Evolutionary conservation across 768 basidiomycete species (phyloP).

Genomic region (Podaxis sp.): DNA sequence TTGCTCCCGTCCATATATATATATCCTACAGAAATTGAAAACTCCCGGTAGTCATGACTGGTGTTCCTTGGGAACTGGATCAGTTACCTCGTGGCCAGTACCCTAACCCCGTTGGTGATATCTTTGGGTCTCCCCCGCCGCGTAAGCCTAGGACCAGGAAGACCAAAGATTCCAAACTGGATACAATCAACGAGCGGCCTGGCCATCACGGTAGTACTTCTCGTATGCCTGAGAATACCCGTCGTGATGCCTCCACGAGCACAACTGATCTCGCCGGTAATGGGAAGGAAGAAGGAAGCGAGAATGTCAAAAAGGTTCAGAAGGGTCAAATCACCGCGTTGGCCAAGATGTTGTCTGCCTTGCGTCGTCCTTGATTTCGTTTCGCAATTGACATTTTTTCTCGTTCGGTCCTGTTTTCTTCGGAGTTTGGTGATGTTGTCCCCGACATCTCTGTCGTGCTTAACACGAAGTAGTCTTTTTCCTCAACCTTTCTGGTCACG

Average conservation of each 20-base stretch:
- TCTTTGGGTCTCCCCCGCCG: constrained; percentile 57
- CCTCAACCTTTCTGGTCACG: background rate
- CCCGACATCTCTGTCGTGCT: constrained; percentile 12
- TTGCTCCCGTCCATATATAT: constrained; percentile 18
- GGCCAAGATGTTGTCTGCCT: constrained; percentile 88
- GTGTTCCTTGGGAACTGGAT: constrained; percentile 74
- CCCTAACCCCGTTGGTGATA: constrained; percentile 59
- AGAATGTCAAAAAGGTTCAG: constrained; percentile 66
- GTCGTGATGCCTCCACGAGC: constrained; percentile 70
- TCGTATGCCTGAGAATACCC: constrained; percentile 47
- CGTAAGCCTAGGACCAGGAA: constrained; percentile 71
- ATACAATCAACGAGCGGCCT: constrained; percentile 76
- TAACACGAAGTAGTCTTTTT: constrained; percentile 15
- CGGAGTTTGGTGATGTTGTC: constrained; percentile 15
- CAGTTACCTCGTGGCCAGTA: constrained; percentile 69
- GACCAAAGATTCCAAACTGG: constrained; percentile 63
- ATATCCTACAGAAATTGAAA: background rate
- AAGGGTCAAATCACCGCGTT: constrained; percentile 88
- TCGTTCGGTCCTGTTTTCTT: constrained; percentile 11
- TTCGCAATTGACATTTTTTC: constrained; percentile 11
- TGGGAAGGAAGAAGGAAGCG: constrained; percentile 42
- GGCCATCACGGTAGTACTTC: constrained; percentile 24
- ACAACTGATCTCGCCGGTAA: constrained; percentile 64
- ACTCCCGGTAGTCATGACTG: constrained; percentile 59
- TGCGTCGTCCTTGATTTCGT: constrained; percentile 46